Base-by-base conservation (phyloP, 345 rosid species). In the Arabidopsis arenosa region DNA sequence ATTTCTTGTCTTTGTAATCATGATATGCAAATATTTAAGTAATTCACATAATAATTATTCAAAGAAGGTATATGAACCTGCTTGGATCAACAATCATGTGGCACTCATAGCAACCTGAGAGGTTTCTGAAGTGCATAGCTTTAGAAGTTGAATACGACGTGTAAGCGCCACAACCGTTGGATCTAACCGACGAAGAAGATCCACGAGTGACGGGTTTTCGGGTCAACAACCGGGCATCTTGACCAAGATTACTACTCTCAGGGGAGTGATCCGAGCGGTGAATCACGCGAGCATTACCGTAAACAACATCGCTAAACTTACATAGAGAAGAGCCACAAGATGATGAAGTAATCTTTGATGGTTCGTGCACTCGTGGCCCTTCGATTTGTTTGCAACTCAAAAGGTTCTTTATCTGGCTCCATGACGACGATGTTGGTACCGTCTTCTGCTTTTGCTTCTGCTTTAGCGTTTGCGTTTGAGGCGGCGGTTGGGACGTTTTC, bases 371-470 rank as follows among this genome's bases (percentile, higher is more conserved):
- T 41, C 74, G 74, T 35, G 93, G 75, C 5, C 84, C 86, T 75
- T 94, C 92, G 53, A 94, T 71, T 78, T 90, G 94, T 73, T 91
- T 94, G 88, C 97, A 94, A 43, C 85, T 86, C 41, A 94, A 83
- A 21, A 94, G 80, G 84, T 90, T 90, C 90, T 92, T 94, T 88
- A 94, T 78, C 57, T 94, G 97, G 84, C 82, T 88, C 98, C 98
- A 94, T 53, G 98, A 89, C 11, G 84, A 48, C 0, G 52, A 67
- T 18, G 68, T 18, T 69, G 56, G 7, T 62, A 39, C 28, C 2
- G 83, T 85, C 71, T 86, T 87, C 23, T 75, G 76, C 72, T 81
- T 80, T 30, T 64, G 78, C 56, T 76, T 76, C 39, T 68, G 69
- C 45, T 66, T 80, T 49, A 77, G 72, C 49, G 67, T 79, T 48